Percentiles rank a stretch among this genome's conserved stretches.
phyloP scores from a whole-genome alignment of 164 flowering plant species.

The Platanus orientalis region DNA sequence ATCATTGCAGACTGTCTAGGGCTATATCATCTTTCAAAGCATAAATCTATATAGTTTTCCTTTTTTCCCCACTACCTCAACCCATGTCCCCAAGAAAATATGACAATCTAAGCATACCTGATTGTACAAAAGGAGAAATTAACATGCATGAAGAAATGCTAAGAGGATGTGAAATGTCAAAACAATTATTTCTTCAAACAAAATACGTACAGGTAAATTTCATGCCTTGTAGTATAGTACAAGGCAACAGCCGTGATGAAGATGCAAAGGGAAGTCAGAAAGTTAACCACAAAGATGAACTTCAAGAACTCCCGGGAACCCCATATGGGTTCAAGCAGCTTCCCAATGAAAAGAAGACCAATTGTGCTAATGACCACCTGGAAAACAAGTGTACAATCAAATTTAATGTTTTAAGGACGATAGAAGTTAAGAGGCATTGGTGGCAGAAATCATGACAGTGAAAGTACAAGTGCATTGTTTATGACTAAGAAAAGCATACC shows the following conservation, averaged over 20 bases:
- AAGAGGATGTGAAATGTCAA: slow-evolving; percentile 5
- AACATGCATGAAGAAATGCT: background rate
- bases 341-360: slow-evolving; percentile 88
- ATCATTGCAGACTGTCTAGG: too few relatives aligned
- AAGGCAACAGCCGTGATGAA: slow-evolving; percentile 82
- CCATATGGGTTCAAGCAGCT: slow-evolving; percentile 94
- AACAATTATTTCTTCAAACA: background rate
- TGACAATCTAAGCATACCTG: background rate
- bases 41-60: too few relatives aligned
- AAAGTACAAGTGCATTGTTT: background rate
- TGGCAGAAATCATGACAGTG: background rate
- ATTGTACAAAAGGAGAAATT: background rate
- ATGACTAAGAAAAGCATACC: slow-evolving; percentile 41
- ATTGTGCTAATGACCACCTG: slow-evolving; percentile 62
- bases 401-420: background rate
- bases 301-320: slow-evolving; percentile 93
- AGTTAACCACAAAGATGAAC: slow-evolving; percentile 82
- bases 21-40: too few relatives aligned
- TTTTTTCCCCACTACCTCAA: too few relatives aligned
- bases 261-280: slow-evolving; percentile 69
- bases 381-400: slow-evolving; percentile 18
- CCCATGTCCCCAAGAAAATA: too few relatives aligned
- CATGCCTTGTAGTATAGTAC: slow-evolving; percentile 77
- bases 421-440: background rate
- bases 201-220: slow-evolving; percentile 83